Evolutionary conservation across 257 asterid genomes (phyloP), one percentile per base, ranked within the genome.

Genomic region (Solanum bulbocastanum): DNA sequence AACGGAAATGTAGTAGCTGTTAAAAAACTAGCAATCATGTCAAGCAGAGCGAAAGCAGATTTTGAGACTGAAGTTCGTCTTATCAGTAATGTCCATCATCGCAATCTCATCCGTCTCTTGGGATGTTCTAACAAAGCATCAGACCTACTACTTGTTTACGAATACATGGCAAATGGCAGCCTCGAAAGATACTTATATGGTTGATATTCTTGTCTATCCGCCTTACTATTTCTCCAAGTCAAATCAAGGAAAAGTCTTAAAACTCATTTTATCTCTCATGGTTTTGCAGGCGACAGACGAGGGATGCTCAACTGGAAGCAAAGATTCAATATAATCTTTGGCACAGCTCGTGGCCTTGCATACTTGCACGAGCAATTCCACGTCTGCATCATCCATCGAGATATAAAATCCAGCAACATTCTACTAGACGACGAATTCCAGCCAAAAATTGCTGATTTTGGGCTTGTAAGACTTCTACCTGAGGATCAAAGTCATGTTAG

Each of bases 51-150:
- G 87, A 91, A 92, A 86, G 89, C 92, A 42, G 98, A 94, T 74
- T 96, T 96, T 33, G 99, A 95, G 85, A 92, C 89, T 42, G 99
- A 96, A 91, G 98, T 93, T 15, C 92, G 94, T 89, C 98, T 96
- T 32, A 92, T 96, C 85, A 94, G 98, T 52, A 96, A 96, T 86
- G 98, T 95, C 74, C 99, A 96, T 92, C 99, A 95, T 56, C 98
- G 98, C 69, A 96, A 96, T 83, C 98, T 95, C 52, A 88, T 95
- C 58, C 99, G 99, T 22, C 90, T 96, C 5, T 83, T 96, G 56
- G 98, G 99, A 39, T 96, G 94, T 90, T 94, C 96, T 56, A 90
- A 49, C 75, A 94, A 92, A 92, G 96, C 94, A 87, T 87, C 95
- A 49, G 94, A 95, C 72, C 92, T 95, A 23, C 92, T 95, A 44